Evolutionary conservation across 257 asterid genomes (phyloP).

Genomic region (Solanum peruvianum): DNA sequence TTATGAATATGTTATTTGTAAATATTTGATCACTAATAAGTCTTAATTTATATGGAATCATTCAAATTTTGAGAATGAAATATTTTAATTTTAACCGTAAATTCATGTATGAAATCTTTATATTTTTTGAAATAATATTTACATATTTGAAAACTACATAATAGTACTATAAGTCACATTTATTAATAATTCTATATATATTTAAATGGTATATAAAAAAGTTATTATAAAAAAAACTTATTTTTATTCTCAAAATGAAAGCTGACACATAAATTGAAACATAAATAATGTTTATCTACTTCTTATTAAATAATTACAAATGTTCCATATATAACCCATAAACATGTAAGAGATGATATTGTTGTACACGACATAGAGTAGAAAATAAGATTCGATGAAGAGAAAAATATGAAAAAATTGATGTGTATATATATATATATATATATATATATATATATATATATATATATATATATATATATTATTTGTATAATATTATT

Average conservation of each 20-base stretch:
- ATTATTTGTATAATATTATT: too few species aligned
- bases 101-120: neutral
- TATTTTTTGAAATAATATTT: neutral
- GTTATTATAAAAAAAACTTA: too few species aligned
- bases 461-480: too few species aligned
- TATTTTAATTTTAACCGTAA: neutral
- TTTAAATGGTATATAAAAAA: neutral
- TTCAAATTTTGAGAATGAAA: neutral
- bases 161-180: too few species aligned
- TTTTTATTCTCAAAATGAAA: neutral
- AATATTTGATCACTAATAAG: neutral
- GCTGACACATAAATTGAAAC: neutral
- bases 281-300: neutral
- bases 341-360: neutral
- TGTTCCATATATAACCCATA: neutral
- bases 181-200: too few species aligned
- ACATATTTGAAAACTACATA: neutral
- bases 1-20: neutral
- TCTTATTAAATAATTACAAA: neutral
- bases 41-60: neutral
- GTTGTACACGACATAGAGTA: neutral
- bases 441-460: too few species aligned
- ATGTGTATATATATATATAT: neutral
- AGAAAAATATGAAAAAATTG: neutral
- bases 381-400: neutral